These are phyloP conservation scores for Leccinum arenicola DNA, from an alignment of 768 basidiomycete genomes.

Conservation along the genomic window DNA sequence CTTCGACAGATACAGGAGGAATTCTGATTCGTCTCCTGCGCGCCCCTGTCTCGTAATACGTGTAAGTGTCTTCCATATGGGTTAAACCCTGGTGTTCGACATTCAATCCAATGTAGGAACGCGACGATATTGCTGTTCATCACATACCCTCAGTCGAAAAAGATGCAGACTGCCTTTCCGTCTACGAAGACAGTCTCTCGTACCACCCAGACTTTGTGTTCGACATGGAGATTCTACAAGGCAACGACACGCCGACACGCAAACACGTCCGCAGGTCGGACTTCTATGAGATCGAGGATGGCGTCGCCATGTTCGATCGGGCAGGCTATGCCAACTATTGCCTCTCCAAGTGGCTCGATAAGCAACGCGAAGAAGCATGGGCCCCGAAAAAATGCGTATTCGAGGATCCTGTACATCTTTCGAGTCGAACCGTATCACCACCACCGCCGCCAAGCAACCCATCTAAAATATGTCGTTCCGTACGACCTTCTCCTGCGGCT, in stretches of 20 bases:
- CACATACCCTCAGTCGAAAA: neutral
- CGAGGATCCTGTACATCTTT: constrained; percentile 17
- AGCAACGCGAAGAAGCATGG: constrained; percentile 21
- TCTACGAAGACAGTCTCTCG: constrained; percentile 31
- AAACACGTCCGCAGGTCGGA: constrained; percentile 16
- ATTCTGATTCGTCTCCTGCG: constrained; percentile 13
- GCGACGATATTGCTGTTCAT: neutral
- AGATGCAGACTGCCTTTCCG: constrained; percentile 22
- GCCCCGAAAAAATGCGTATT: constrained; percentile 19
- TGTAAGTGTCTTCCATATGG: constrained; percentile 11
- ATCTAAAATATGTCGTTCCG: neutral
- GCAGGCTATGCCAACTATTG: constrained; percentile 26
- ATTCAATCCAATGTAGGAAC: constrained; percentile 16
- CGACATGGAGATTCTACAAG: constrained; percentile 20
- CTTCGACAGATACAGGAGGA: constrained; percentile 15
- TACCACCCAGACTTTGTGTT: constrained; percentile 17
- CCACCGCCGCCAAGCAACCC: neutral
- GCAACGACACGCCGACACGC: constrained; percentile 10
- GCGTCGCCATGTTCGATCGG: constrained; percentile 26
- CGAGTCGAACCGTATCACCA: constrained; percentile 16
- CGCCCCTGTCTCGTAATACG: constrained; percentile 31
- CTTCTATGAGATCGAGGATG: constrained; percentile 30
- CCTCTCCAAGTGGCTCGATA: constrained; percentile 26
- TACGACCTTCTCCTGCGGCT: neutral
- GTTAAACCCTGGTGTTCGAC: neutral